Base-by-base conservation (phyloP, 495 filamentous ascomycete genomes). In the Niebla homalea region DNA sequence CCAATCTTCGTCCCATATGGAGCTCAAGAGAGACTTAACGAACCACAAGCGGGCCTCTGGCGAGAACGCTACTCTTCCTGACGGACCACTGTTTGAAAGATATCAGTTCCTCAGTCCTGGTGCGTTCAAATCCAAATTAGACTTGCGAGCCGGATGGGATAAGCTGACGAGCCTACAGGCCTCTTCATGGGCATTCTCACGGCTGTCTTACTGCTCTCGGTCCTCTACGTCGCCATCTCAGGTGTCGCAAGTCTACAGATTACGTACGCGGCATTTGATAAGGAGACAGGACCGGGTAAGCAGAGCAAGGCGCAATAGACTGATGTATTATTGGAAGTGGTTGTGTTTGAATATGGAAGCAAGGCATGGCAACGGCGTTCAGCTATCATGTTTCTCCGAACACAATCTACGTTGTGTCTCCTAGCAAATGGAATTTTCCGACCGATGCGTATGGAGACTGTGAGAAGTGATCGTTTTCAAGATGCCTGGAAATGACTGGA, bases 201-300 rank as follows among this genome's bases (percentile, higher is more conserved):
- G 25, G 63, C 64, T 18, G 67, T 88, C 22, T 57, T 95, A 35
- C 74, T 93, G 40, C 58, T 94, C 36, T 66, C 74, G 19, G 87
- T 97, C 54, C 65, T 94, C 16, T 82, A 80, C 58, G 80, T 87
- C 45, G 92, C 79, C 21, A 69, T 97, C 44, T 75, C 60, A 49
- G 87, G 85, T 19, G 67, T 98, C 6, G 67, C 75, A 5, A 89
- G 88, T 52, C 70, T 98, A 36, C 70, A 94, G 64, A 85, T 97
- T 12, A 80, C 84, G 10, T 97, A 97, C 67, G 85, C 82, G 43
- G 89, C 92, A 1, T 98, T 98, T 64, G 89, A 93, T 61, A 94
- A 92, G 74, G 90, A 96, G 63, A 94, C 87, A 68, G 87, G 89
- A 0, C 82, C 87, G 41, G 72, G 76, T 29, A 85, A 79, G 48